Percentiles rank a stretch among this genome's conserved stretches.
phyloP scores from a whole-genome alignment of 2,329 filamentous ascomycete genomes.

The Rutstroemia sydowiana region DNA sequence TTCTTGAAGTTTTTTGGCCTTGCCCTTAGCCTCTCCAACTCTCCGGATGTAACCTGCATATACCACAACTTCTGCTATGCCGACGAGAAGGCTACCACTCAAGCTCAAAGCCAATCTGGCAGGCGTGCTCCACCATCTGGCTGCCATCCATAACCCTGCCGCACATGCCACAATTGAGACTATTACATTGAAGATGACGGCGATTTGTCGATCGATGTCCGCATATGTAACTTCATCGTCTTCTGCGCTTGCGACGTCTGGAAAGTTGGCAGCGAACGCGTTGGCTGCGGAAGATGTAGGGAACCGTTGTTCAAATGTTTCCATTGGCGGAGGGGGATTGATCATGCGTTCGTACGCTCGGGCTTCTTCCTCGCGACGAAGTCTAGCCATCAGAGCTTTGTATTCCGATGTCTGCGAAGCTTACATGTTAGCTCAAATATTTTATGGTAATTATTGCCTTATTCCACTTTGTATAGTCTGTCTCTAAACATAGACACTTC shows the following conservation, averaged over 20 bases:
- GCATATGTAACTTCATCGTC: slow-evolving; percentile 61
- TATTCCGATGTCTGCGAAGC: slow-evolving; percentile 64
- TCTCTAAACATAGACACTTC: no score
- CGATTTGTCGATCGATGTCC: slow-evolving; percentile 73
- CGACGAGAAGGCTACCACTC: slow-evolving; percentile 61
- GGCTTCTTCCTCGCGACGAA: slow-evolving; percentile 76
- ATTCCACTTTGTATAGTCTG: no score
- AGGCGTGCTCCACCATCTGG: slow-evolving; percentile 68
- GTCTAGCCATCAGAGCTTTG: slow-evolving; percentile 76
- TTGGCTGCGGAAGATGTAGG: slow-evolving; percentile 44
- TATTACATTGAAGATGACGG: slow-evolving; percentile 83
- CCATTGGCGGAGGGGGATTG: slow-evolving; percentile 47
- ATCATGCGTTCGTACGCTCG: slow-evolving; percentile 77
- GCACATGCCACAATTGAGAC: slow-evolving; percentile 77
- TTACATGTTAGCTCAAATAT: background rate
- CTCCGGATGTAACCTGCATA: slow-evolving; percentile 70
- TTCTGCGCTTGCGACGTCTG: slow-evolving; percentile 35
- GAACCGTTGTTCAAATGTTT: slow-evolving; percentile 54
- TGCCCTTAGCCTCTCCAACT: slow-evolving; percentile 59
- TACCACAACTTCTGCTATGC: slow-evolving; percentile 68
- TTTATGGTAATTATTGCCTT: background rate
- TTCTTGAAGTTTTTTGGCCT: slow-evolving; percentile 54
- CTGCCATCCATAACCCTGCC: slow-evolving; percentile 70
- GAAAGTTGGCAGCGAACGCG: slow-evolving; percentile 45
- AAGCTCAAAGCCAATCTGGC: slow-evolving; percentile 64